Base-by-base conservation (phyloP, 2,329 filamentous ascomycete genomes). In the Elsinoe necatrix region DNA sequence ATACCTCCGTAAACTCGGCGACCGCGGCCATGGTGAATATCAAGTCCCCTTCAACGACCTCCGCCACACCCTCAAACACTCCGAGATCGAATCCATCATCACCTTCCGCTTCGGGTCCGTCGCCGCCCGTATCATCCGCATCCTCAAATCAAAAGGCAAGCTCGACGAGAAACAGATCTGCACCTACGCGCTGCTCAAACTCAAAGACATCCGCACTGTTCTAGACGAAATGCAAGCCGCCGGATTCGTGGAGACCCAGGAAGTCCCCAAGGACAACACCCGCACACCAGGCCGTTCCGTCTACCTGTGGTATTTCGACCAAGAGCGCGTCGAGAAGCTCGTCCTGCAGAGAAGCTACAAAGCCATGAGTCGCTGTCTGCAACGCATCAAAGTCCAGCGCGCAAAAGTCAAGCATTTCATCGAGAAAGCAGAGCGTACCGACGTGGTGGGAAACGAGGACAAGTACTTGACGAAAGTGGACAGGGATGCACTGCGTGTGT, bases 81-180 rank as follows among this genome's bases (percentile, higher is more conserved):
- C 80, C 4, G 89, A 96, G 68, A 75, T 97, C 27, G 89, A 96
- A 69, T 83, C 84, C 12, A 85, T 90, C 41, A 85, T 97, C 57
- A 81, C 86, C 61, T 82, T 89, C 54, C 82, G 83, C 1, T 90
- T 89, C 63, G 90, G 89, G 6, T 80, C 81, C 6, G 77, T 86
- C 47, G 89, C 89, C 0, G 79, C 92, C 16, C 87, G 92, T 7
- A 77, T 98, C n/a, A 80, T 90, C 18, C 86, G 89, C 18, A 89
- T 97, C 56, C 79, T 98, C 18, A 81, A 86, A 37, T 84, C 87
- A 58, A 89, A 91, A 67, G 93, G 93, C 55, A 95, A 93, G 67
- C 77, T 97, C n/a, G 92, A 97, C 63, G 93, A 98, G 71, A 95
- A 95, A 71, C 85, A 87, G 59, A 78, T 96, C 11, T 86, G 87